Evolutionary conservation across 179 eudicot species (phyloP), one percentile per base, ranked within the genome.

Genomic region (Heliamphora pulchella): DNA sequence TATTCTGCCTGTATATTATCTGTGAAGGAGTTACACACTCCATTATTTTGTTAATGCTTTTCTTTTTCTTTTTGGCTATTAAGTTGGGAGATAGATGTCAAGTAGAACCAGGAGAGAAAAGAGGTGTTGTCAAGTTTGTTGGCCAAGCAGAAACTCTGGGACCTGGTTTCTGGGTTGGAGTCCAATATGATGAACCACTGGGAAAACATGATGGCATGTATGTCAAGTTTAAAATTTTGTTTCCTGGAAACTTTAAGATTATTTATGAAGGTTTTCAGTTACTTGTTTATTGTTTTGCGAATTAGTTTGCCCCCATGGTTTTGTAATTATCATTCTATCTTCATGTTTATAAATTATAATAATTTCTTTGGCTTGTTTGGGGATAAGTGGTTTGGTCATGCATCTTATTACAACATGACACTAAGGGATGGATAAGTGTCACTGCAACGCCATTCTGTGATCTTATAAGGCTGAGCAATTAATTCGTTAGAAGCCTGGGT

Each of bases 171-270:
- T 94, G 98, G 98, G 87, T 94, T 79, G 98, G 98, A 77, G 74
- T 93, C 64, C 98, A 91, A 80, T 94, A 91, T 80, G 98, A 94
- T 85, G 98, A 94, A 86, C 98, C 98, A 17, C 77, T 94, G 83
- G 98, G 98, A 39, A 94, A 93, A 84, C 94, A 94, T 80, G 96
- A 94, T 76, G 98, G 98, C 88, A 81, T 86, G 98, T 94, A 89
- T 8, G 96, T 88, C 69, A 67, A 53, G 58, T 78, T 63, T 58
- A 66, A 39, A 48, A 48, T 75, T 75, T 70, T 76, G 62, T 75
- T 41, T 63, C 8, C 75, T 41, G 48, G 14, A 17, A 63, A 46
- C 2, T 18, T 15, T 20, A 14, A 20, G 39, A 62, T 20, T 53
- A 14, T 67, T 53, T 67, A 8, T 39, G 7, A 39, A 51, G 39